Evolutionary conservation across 2,329 filamentous ascomycete genomes (phyloP).

Genomic region (Tetracladium maxilliforme): DNA sequence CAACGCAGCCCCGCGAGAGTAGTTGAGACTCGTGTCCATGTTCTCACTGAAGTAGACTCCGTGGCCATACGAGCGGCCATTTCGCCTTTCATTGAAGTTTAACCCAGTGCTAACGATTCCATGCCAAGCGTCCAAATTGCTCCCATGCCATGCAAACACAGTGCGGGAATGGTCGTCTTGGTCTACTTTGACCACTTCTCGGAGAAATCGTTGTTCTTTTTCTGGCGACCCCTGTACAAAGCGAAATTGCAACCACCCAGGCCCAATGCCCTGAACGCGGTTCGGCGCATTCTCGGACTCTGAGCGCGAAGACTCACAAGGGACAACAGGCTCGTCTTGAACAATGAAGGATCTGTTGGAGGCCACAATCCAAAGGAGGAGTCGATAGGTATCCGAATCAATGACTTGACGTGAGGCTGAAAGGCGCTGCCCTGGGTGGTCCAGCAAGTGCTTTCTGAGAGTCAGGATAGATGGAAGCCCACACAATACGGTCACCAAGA

Average conservation of each 20-base stretch:
- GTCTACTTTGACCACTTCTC: slow-evolving; percentile 36
- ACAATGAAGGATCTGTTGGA: slow-evolving; percentile 82
- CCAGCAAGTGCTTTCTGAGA: too few relatives aligned
- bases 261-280: slow-evolving; percentile 43
- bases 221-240: slow-evolving; percentile 82
- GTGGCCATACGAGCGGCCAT: slow-evolving; percentile 62
- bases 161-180: slow-evolving; percentile 25
- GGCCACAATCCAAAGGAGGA: slow-evolving; percentile 78
- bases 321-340: slow-evolving; percentile 9
- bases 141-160: slow-evolving; percentile 81
- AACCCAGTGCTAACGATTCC: slow-evolving; percentile 74
- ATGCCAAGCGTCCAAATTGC: slow-evolving; percentile 67
- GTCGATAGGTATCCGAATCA: too few relatives aligned
- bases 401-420: too few relatives aligned
- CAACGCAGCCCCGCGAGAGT: too few relatives aligned
- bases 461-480: too few relatives aligned
- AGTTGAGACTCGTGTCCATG: slow-evolving; percentile 38
- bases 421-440: too few relatives aligned
- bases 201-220: slow-evolving; percentile 63
- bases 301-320: too few relatives aligned
- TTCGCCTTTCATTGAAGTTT: slow-evolving; percentile 43
- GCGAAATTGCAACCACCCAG: slow-evolving; percentile 63
- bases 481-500: too few relatives aligned
- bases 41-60: slow-evolving; percentile 67
- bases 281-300: slow-evolving; percentile 23